Conservation (phyloP, 2,329 filamentous ascomycete genomes). For the Neopestalotiopsis rosae region DNA sequence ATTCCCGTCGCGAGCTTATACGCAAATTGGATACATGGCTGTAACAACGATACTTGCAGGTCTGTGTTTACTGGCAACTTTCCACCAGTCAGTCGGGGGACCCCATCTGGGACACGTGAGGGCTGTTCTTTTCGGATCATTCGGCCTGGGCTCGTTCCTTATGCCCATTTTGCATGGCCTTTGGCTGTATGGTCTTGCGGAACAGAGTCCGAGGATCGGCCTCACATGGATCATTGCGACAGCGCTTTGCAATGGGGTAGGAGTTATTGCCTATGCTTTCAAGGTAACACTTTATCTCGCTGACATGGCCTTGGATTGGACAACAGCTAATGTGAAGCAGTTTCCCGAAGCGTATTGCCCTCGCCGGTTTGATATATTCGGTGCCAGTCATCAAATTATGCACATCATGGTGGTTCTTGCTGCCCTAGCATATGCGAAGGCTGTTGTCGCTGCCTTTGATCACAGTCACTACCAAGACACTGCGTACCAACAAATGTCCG, state of each 20-base stretch:
- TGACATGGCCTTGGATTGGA: background rate
- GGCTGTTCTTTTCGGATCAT: constrained; percentile 44
- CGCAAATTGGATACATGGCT: constrained; percentile 42
- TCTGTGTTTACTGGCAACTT: constrained; percentile 43
- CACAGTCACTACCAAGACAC: constrained; percentile 12
- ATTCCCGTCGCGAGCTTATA: constrained; percentile 45
- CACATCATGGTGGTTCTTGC: constrained; percentile 52
- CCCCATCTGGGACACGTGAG: constrained; percentile 43
- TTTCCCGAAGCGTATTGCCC: constrained; percentile 50
- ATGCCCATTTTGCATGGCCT: constrained; percentile 46
- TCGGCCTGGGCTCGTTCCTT: constrained; percentile 45
- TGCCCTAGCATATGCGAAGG: constrained; percentile 41
- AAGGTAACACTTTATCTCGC: constrained; percentile 28
- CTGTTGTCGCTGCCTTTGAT: constrained; percentile 32
- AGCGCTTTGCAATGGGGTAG: constrained; percentile 42
- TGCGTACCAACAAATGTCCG: background rate
- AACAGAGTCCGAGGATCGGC: constrained; percentile 44
- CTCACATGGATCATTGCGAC: constrained; percentile 45
- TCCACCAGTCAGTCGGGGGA: constrained; percentile 42
- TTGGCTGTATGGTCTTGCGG: constrained; percentile 34
- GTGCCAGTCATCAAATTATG: constrained; percentile 54
- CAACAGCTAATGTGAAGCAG: constrained; percentile 26
- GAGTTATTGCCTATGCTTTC: constrained; percentile 42
- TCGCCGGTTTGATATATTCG: constrained; percentile 49
- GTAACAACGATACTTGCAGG: constrained; percentile 41